Conservation (phyloP, 768 basidiomycete genomes). For the Candolleomyces eurysporus region DNA sequence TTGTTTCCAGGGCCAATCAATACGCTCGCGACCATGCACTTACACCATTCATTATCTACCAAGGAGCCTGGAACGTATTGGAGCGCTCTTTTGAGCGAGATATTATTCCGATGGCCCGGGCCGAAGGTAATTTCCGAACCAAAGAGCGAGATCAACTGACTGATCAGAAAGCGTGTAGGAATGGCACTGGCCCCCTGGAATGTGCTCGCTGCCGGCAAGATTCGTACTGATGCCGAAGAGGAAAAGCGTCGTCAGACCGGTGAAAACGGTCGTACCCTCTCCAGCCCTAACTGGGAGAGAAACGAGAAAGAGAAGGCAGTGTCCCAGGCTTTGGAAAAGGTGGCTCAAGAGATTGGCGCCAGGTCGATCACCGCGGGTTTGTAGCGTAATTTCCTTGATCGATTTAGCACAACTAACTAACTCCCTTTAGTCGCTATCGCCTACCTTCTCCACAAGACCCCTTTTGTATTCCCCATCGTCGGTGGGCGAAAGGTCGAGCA, state of each 20-base stretch:
- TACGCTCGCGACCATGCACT: conserved; percentile 48
- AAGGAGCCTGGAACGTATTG: conserved; percentile 44
- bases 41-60: conserved; percentile 54
- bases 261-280: conserved; percentile 36
- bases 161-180: conserved; percentile 20
- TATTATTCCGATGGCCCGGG: conserved; percentile 45
- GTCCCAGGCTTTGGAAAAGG: conserved; percentile 43
- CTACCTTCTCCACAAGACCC: conserved; percentile 52
- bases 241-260: conserved; percentile 23
- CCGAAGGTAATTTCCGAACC: conserved; percentile 28
- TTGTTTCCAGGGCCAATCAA: conserved; percentile 47
- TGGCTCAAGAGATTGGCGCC: conserved; percentile 49
- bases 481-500: conserved; percentile 53
- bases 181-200: conserved; percentile 32
- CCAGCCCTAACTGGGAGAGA: conserved; percentile 39
- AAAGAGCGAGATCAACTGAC: background rate
- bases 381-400: conserved; percentile 6
- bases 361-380: conserved; percentile 43
- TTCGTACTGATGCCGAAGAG: conserved; percentile 49
- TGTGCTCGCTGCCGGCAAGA: conserved; percentile 36
- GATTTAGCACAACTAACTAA: background rate
- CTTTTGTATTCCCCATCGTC: conserved; percentile 50
- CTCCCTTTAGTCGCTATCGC: conserved; percentile 42
- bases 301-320: conserved; percentile 42
- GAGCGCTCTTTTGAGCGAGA: conserved; percentile 52